Conservation (phyloP, 345 rosid genomes). For the Hypericum androsaemum region DNA sequence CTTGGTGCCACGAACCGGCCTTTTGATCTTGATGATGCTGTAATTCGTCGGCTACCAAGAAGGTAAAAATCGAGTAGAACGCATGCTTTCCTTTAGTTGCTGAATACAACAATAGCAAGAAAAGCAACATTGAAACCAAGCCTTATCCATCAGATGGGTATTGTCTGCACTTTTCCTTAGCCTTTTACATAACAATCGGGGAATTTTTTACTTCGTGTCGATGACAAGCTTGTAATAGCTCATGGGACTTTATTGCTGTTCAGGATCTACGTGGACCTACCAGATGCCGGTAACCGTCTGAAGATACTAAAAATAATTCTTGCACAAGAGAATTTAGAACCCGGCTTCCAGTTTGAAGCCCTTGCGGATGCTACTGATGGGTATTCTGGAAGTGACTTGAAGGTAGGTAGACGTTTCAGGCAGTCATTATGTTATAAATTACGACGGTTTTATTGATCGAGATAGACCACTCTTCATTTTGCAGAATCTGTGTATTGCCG, state of each 20-base stretch:
- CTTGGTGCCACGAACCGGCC: conserved; percentile 99
- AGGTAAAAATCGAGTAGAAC: conserved; percentile 36
- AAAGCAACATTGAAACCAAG: too few relatives aligned
- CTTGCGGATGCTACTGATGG: conserved; percentile 89
- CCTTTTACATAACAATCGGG: background rate
- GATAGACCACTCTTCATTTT: conserved; percentile 10
- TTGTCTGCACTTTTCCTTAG: conserved; percentile 1
- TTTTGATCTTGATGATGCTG: conserved; percentile 98
- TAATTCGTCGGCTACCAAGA: conserved; percentile 94
- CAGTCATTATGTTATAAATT: conserved; percentile 4
- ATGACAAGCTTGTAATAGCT: background rate
- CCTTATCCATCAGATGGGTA: too few relatives aligned
- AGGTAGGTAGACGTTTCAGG: conserved; percentile 37
- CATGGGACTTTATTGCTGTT: conserved; percentile 13
- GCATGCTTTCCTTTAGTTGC: background rate
- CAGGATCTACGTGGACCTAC: conserved; percentile 92
- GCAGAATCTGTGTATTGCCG: conserved; percentile 93
- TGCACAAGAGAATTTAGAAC: conserved; percentile 50
- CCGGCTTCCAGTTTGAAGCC: conserved; percentile 45
- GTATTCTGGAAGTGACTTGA: conserved; percentile 96
- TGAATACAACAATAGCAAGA: too few relatives aligned
- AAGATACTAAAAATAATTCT: conserved; percentile 81
- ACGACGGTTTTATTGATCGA: background rate
- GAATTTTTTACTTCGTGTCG: background rate
- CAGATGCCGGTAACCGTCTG: conserved; percentile 81